Percentiles rank a stretch among this genome's conserved stretches.
Conservation (phyloP, 1,284 basidiomycete genomes). For the Melampsora americana region DNA sequence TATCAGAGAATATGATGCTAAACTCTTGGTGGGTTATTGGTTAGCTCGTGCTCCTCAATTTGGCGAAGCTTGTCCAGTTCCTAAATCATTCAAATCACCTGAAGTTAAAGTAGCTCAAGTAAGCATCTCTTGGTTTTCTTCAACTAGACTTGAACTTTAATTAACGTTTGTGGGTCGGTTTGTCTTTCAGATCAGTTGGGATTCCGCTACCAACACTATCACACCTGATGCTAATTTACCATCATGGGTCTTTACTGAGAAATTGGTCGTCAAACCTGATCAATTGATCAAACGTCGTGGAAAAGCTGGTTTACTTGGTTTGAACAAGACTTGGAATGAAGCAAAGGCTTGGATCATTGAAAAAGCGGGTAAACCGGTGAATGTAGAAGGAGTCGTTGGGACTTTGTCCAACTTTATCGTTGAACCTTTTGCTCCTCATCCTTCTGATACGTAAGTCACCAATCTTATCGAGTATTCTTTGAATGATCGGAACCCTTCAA, state of each 20-base stretch:
- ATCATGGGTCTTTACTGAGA: conserved; percentile 65
- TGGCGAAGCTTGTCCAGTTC: conserved; percentile 34
- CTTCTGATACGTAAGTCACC: conserved; percentile 64
- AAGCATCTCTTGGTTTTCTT: background rate
- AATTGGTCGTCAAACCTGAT: conserved; percentile 61
- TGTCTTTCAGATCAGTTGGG: conserved; percentile 66
- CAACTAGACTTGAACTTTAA: background rate
- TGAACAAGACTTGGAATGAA: conserved; percentile 87
- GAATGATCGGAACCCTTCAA: background rate
- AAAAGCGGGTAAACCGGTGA: conserved; percentile 87
- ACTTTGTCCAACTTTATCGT: conserved; percentile 97
- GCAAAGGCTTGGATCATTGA: conserved; percentile 72
- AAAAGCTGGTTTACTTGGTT: conserved; percentile 88
- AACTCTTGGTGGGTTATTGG: conserved; percentile 31
- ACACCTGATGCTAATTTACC: conserved; percentile 73
- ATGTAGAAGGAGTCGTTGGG: conserved; percentile 89
- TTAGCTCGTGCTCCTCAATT: conserved; percentile 40
- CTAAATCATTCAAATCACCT: conserved; percentile 23
- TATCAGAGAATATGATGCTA: conserved; percentile 41
- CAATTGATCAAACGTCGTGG: conserved; percentile 99
- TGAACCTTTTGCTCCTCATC: conserved; percentile 96
- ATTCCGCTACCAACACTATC: conserved; percentile 73
- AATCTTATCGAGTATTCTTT: background rate
- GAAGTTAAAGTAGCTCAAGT: conserved; percentile 42
- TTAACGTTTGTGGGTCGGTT: background rate